Evolutionary conservation across 2,329 filamentous ascomycete species (phyloP), one percentile per base, ranked within the genome.

Genomic region (Fusarium falciforme): DNA sequence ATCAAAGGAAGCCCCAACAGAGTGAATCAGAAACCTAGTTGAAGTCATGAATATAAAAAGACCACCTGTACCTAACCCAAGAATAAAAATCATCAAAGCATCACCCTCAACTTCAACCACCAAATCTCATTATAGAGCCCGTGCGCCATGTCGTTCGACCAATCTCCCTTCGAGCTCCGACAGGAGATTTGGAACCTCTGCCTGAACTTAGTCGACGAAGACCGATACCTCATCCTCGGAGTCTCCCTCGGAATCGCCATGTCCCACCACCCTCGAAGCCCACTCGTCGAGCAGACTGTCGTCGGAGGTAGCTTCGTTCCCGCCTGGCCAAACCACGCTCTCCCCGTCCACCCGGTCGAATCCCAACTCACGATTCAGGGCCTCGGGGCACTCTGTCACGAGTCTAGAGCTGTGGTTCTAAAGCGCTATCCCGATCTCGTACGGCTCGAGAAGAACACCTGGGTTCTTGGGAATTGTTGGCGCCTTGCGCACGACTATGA

Each of bases 351-450:
- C 17, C 33, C 61, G 1, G 5, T 35, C 35, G 8, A 14, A 11
- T 64, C 55, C 2, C 59, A 64, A n/a, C 6, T 31, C 5, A 52
- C 36, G 9, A 17, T 70, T 7, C 31, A 61, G 14, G 33, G 31
- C 4, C 42, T 70, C 8, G n/a, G 68, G 33, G 33, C 58, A 10
- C 44, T 54, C 4, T 64, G 68, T 14, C 25, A 17, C 5, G 68
- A 70, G 27, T 33, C 68, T 6, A 66, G 68, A n/a, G 25, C 42
- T 1, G 60, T 58, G 1, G 60, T 61, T 16, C 38, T 64, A 2
- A 20, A 25, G 4, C n/a, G 40, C 14, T 70, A 58, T 14, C 68
- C 68, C 2, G 44, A 70, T 29, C 38, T 64, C 10, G 29, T 70
- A 4, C 55, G 60, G 3, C 22, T 67, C 6, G 36, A 67, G 42